phyloP scores from a whole-genome alignment of 2,329 filamentous ascomycete species.

The Chaetothyriales sp. region DNA sequence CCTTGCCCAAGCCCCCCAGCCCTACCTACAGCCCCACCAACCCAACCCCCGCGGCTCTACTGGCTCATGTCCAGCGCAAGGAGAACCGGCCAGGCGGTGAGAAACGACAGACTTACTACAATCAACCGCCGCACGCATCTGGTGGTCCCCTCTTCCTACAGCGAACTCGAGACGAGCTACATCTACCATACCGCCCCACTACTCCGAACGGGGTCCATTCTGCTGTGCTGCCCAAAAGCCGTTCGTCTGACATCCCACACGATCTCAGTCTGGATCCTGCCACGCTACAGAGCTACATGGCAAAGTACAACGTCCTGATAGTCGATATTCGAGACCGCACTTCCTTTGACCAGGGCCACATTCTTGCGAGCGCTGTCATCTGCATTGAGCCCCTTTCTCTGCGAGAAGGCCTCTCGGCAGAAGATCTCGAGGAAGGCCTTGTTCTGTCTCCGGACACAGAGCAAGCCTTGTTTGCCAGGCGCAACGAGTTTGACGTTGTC shows the following conservation, averaged over 20 bases:
- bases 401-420: slow-evolving; percentile 50
- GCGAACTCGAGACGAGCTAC: slow-evolving; percentile 23
- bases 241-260: slow-evolving; percentile 35
- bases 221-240: slow-evolving; percentile 26
- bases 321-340: slow-evolving; percentile 73
- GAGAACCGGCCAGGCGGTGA: slow-evolving; percentile 23
- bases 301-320: slow-evolving; percentile 52
- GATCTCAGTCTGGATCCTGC: slow-evolving; percentile 51
- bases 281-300: slow-evolving; percentile 56
- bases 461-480: slow-evolving; percentile 54
- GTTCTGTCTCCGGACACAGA: slow-evolving; percentile 42
- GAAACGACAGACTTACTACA: slow-evolving; percentile 19
- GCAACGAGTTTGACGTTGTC: slow-evolving; percentile 66
- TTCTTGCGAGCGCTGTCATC: slow-evolving; percentile 67
- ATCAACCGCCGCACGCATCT: slow-evolving; percentile 23
- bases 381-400: slow-evolving; percentile 76
- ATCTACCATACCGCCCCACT: slow-evolving; percentile 26
- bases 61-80: slow-evolving; percentile 26
- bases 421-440: slow-evolving; percentile 40
- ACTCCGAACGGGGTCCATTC: slow-evolving; percentile 29
- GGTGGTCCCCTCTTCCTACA: slow-evolving; percentile 23
- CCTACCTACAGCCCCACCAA: slow-evolving; percentile 34
- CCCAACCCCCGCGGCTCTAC: slow-evolving; percentile 25
- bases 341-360: slow-evolving; percentile 76
- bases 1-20: slow-evolving; percentile 32